Base-by-base conservation (phyloP, 345 rosid species). In the Eucalyptus pauciflora region DNA sequence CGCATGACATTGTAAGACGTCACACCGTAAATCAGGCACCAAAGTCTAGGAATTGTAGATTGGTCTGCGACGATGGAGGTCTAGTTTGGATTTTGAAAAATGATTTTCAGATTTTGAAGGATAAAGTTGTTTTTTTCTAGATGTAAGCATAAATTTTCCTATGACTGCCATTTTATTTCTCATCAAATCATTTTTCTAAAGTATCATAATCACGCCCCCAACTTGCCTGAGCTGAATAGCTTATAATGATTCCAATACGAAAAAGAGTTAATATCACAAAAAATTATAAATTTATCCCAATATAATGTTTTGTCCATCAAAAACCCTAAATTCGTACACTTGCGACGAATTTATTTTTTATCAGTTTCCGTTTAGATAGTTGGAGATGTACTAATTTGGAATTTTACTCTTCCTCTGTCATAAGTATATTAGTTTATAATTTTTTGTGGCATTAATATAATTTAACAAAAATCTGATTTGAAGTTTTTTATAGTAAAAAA, bases 311-410 rank as follows among this genome's bases (percentile, higher is more conserved):
- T 0, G 2, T 0, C n/a, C 0, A 58, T 10, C 1, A 58, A 58
- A 58, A 58, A 58, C 0, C 1, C 0, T 0, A 56, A 56, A 10
- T 56, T 24, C 10, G 4, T 56, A 56, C 0, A 56, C 13, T 25
- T 10, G 1, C 10, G 62, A 56, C 0, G 3, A 10, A 56, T 24
- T 4, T 56, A 4, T 0, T 0, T 2, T 56, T 0, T 10, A 25
- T 24, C 0, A 56, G 0, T 56, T 56, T 56, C 10, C 1, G 1
- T 56, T 24, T 58, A 58, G 24, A 52, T 7, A 52, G 1, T 52
- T 17, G 24, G 0, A 7, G 0, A 51, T 56, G 29, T 56, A 56
- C 5, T 4, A 22, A 18, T 56, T 56, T 56, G 12, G 0, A 12
- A 56, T 56, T 54, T 8, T 54, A 54, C 12, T 24, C 3, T 18